Evolutionary conservation across 148 eudicot genomes (phyloP).

Genomic region (Fagopyrum tataricum): DNA sequence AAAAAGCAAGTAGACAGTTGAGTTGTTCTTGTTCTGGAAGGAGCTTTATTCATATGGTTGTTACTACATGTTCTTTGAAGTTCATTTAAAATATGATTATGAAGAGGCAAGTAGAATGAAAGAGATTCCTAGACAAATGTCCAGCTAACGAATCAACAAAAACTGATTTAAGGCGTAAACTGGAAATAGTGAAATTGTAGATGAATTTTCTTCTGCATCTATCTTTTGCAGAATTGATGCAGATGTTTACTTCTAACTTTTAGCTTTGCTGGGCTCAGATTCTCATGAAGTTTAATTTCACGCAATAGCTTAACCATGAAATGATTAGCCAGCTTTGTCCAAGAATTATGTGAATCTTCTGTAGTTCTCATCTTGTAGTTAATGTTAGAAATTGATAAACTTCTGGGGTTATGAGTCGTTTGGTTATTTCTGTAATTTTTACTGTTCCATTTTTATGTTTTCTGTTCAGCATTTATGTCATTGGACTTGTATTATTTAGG

Average conservation of each 20-base stretch:
- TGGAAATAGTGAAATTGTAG: not conserved
- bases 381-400: not conserved
- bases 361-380: not conserved
- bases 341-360: slow-evolving; percentile 2
- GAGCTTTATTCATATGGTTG: not conserved
- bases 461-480: not conserved
- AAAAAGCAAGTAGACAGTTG: not conserved
- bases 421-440: not conserved
- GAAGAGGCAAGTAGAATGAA: not conserved
- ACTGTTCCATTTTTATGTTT: not conserved
- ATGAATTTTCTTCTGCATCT: not conserved
- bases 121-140: not conserved
- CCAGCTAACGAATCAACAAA: too few species aligned
- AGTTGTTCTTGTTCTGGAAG: not conserved
- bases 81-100: not conserved
- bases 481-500: slow-evolving; percentile 31
- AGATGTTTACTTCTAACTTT: not conserved
- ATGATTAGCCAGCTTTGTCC: not conserved
- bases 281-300: not conserved
- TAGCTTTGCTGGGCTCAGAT: not conserved
- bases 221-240: not conserved
- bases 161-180: not conserved
- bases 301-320: not conserved
- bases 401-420: not conserved
- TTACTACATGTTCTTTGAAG: not conserved